phyloP scores from a whole-genome alignment of 176 grass and related monocot species.

The Luzula sylvatica region DNA sequence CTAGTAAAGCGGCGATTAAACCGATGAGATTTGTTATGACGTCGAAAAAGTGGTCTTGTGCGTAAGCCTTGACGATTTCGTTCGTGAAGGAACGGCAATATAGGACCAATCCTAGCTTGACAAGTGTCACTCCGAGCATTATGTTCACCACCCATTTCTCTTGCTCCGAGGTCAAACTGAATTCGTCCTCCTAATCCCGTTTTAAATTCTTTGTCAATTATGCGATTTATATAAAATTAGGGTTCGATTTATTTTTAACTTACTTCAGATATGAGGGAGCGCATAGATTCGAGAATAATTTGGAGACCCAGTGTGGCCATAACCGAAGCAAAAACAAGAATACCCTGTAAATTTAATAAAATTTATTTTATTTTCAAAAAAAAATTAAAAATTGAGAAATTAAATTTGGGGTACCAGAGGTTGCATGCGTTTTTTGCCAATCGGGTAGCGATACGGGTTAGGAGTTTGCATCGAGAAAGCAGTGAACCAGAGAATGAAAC shows the following conservation, averaged over 20 bases:
- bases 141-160: conserved; percentile 81
- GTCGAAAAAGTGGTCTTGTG: conserved; percentile 91
- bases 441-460: conserved; percentile 95
- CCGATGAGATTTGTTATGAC: conserved; percentile 94
- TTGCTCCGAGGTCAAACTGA: conserved; percentile 76
- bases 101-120: conserved; percentile 59
- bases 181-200: conserved; percentile 42
- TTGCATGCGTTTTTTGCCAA: conserved; percentile 96
- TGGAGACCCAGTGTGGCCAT: conserved; percentile 99
- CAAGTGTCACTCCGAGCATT: conserved; percentile 69
- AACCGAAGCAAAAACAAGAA: conserved; percentile 98
- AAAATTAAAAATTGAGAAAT: background rate
- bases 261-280: conserved; percentile 32
- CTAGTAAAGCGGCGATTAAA: conserved; percentile 68
- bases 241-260: background rate
- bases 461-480: conserved; percentile 93
- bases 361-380: no score
- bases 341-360: conserved; percentile 56
- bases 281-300: conserved; percentile 81
- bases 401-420: conserved; percentile 66
- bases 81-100: conserved; percentile 88
- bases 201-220: background rate
- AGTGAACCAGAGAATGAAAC: conserved; percentile 97
- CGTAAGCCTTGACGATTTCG: conserved; percentile 91
- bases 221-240: conserved; percentile 4